These are phyloP conservation scores for Citropsis articulata DNA, from an alignment of 345 rosid genomes.

Conservation along the genomic window DNA sequence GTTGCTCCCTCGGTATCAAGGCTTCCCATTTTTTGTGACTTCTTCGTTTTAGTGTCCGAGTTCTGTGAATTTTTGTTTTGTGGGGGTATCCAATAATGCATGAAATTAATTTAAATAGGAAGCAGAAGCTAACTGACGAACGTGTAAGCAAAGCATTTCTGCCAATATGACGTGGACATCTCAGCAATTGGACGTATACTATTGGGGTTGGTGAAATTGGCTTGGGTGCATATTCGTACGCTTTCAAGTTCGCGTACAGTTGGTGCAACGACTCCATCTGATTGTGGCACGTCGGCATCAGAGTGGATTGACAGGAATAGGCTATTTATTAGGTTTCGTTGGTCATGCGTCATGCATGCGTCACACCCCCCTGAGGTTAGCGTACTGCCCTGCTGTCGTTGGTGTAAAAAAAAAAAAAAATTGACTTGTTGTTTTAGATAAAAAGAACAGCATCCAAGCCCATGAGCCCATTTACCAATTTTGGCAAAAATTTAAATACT, in stretches of 20 bases:
- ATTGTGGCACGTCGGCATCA: background rate
- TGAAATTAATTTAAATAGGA: background rate
- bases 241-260: background rate
- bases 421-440: no score
- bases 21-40: constrained; percentile 35
- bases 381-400: background rate
- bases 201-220: background rate
- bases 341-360: background rate
- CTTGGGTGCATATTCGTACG: background rate
- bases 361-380: background rate
- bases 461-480: no score
- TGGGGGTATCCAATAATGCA: background rate
- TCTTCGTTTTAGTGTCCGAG: background rate
- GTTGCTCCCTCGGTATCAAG: constrained; percentile 41
- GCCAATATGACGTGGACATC: background rate
- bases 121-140: no score
- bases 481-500: no score
- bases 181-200: background rate
- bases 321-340: background rate
- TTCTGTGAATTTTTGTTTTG: background rate
- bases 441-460: no score
- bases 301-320: no score
- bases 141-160: background rate
- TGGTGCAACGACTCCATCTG: no score
- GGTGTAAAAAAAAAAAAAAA: no score